Conservation (phyloP, 805 yeast species). For the Lipomyces oligophaga region DNA sequence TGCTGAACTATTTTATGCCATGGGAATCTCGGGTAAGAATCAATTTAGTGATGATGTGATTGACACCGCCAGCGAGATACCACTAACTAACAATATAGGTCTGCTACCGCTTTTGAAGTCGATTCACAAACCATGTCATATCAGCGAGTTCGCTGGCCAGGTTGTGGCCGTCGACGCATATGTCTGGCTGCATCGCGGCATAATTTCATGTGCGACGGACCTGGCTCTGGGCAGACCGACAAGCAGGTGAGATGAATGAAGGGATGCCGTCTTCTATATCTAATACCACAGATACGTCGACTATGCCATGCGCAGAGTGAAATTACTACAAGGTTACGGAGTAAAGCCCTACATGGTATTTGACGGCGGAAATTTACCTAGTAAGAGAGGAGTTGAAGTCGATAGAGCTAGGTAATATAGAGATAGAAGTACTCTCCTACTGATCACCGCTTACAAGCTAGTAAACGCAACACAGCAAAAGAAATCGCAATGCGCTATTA, state of each 20-base stretch:
- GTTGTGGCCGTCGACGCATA: slow-evolving; percentile 82
- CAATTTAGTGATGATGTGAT: slow-evolving; percentile 8
- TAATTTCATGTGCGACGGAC: slow-evolving; percentile 78
- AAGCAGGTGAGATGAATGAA: slow-evolving; percentile 26
- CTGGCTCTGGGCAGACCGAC: slow-evolving; percentile 70
- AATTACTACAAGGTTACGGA: slow-evolving; percentile 61
- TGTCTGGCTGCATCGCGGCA: slow-evolving; percentile 92
- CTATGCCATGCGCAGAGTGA: slow-evolving; percentile 62
- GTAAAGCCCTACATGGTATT: slow-evolving; percentile 84
- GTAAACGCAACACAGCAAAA: slow-evolving; percentile 53
- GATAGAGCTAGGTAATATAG: slow-evolving; percentile 51
- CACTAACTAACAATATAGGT: slow-evolving; percentile 42
- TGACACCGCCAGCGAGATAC: not conserved
- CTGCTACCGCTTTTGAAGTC: slow-evolving; percentile 73
- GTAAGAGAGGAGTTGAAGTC: slow-evolving; percentile 67
- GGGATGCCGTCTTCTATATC: not conserved
- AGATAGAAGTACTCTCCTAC: too few species aligned
- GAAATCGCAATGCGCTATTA: slow-evolving; percentile 52
- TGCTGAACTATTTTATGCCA: not conserved
- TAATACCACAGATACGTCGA: slow-evolving; percentile 45
- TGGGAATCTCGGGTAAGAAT: not conserved
- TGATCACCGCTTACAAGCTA: too few species aligned
- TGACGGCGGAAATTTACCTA: slow-evolving; percentile 85
- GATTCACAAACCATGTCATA: slow-evolving; percentile 57
- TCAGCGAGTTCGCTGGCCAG: slow-evolving; percentile 63